Conservation (phyloP, 192 early-diverging fungal species). For the Entomortierella lignicola region DNA sequence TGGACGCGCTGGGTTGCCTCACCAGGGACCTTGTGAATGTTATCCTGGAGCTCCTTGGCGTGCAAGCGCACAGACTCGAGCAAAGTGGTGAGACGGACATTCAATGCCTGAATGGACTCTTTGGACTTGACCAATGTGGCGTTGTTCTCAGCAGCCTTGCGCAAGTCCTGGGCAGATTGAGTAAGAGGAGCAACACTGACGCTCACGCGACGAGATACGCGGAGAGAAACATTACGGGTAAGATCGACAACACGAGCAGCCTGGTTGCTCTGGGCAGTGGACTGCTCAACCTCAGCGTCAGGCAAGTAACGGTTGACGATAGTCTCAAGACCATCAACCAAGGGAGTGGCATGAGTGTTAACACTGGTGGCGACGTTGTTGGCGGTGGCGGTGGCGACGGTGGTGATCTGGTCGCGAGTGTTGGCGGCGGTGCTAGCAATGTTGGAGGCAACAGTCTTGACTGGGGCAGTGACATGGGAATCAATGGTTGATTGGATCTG, state of each 20-base stretch:
- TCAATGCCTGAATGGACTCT: conserved; percentile 42
- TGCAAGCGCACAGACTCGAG: conserved; percentile 39
- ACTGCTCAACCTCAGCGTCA: conserved; percentile 32
- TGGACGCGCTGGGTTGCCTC: conserved; percentile 49
- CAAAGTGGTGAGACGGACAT: conserved; percentile 35
- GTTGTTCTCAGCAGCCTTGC: conserved; percentile 51
- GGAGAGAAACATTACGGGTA: conserved; percentile 43
- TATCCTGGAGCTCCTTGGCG: conserved; percentile 55
- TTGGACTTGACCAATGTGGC: conserved; percentile 49
- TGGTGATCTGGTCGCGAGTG: conserved; percentile 25
- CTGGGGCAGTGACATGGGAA: conserved; percentile 65
- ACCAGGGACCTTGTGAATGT: conserved; percentile 35
- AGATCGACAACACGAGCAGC: conserved; percentile 49
- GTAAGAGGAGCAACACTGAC: conserved; percentile 36
- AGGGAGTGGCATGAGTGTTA: conserved; percentile 55
- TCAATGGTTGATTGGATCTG: conserved; percentile 52
- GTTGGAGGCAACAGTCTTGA: conserved; percentile 61
- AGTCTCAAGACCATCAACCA: conserved; percentile 46
- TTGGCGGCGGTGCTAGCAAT: conserved; percentile 22
- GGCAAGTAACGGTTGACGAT: conserved; percentile 52
- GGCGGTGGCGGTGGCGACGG: conserved; percentile 37
- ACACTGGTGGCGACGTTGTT: conserved; percentile 67
- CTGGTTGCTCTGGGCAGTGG: conserved; percentile 48
- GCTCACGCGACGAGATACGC: conserved; percentile 49
- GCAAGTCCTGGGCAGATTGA: conserved; percentile 35